These are phyloP conservation scores for Phialophora tarda DNA, from an alignment of 2,329 filamentous ascomycete species.

Conservation along the genomic window DNA sequence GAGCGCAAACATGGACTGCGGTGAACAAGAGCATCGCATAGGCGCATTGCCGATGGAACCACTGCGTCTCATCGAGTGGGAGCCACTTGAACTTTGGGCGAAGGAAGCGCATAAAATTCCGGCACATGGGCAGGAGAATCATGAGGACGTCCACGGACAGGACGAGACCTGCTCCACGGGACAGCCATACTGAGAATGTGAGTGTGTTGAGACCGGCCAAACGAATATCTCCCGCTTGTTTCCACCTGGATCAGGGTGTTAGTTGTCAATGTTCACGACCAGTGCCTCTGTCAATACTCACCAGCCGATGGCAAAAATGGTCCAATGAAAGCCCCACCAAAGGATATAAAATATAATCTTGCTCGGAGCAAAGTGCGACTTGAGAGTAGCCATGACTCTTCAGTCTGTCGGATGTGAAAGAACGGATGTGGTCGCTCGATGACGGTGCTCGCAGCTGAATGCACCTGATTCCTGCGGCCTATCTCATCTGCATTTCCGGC, in stretches of 20 bases:
- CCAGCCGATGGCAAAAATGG: conserved; percentile 85
- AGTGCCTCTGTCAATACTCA: conserved; percentile 53
- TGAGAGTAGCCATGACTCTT: conserved; percentile 32
- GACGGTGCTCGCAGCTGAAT: conserved; percentile 1
- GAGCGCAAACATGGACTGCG: conserved; percentile 73
- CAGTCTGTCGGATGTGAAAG: conserved; percentile 4
- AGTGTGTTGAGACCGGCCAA: conserved; percentile 81
- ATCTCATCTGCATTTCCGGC: conserved; percentile 26
- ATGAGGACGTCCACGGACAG: conserved; percentile 83
- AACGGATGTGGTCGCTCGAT: conserved; percentile 11
- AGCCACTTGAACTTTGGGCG: conserved; percentile 86
- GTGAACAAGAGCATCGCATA: conserved; percentile 87
- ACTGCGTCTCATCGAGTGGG: conserved; percentile 93
- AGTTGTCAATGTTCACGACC: conserved; percentile 34
- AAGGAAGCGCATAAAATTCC: conserved; percentile 82
- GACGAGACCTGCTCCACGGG: conserved; percentile 86
- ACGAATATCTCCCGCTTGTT: conserved; percentile 71
- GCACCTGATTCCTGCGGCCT: background rate
- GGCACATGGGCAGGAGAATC: conserved; percentile 92
- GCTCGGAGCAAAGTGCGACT: conserved; percentile 42
- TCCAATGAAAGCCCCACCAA: conserved; percentile 80
- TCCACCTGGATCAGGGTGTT: conserved; percentile 64
- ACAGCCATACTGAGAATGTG: conserved; percentile 91
- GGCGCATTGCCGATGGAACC: conserved; percentile 94
- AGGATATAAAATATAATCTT: conserved; percentile 81